phyloP scores from a whole-genome alignment of 768 basidiomycete genomes.

The Rhizopogon vinicolor region DNA sequence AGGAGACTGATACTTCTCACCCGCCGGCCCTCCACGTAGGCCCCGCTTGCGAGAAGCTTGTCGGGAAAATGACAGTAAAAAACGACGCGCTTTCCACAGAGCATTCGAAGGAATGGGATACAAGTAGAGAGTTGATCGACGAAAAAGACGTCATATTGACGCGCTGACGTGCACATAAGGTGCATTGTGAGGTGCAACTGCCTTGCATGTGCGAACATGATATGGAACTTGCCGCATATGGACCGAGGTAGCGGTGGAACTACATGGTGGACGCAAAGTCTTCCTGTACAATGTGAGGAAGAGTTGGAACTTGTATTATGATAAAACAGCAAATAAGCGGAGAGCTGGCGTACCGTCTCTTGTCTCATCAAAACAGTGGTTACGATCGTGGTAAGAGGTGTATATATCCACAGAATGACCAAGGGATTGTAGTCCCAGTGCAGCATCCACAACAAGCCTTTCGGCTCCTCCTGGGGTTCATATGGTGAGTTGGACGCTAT shows the following conservation, averaged over 20 bases:
- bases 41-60: conserved; percentile 79
- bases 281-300: conserved; percentile 46
- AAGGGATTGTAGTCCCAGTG: conserved; percentile 76
- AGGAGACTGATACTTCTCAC: conserved; percentile 44
- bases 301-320: background rate
- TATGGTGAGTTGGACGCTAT: background rate
- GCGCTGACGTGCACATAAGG: conserved; percentile 45
- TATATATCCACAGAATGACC: conserved; percentile 88
- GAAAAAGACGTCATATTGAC: conserved; percentile 77
- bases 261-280: conserved; percentile 70
- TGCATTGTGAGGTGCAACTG: conserved; percentile 78
- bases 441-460: conserved; percentile 91
- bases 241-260: conserved; percentile 77
- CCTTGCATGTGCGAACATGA: conserved; percentile 82
- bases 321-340: background rate
- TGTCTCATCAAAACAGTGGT: conserved; percentile 93
- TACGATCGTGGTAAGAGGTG: conserved; percentile 87
- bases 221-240: conserved; percentile 76
- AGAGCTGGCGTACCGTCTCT: conserved; percentile 58
- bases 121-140: conserved; percentile 95
- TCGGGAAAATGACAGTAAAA: conserved; percentile 99
- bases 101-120: conserved; percentile 70
- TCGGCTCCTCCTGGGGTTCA: conserved; percentile 80
- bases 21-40: conserved; percentile 48
- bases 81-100: conserved; percentile 75